Conservation (phyloP, 2,329 filamentous ascomycete genomes). For the Blastomyces percursus region DNA sequence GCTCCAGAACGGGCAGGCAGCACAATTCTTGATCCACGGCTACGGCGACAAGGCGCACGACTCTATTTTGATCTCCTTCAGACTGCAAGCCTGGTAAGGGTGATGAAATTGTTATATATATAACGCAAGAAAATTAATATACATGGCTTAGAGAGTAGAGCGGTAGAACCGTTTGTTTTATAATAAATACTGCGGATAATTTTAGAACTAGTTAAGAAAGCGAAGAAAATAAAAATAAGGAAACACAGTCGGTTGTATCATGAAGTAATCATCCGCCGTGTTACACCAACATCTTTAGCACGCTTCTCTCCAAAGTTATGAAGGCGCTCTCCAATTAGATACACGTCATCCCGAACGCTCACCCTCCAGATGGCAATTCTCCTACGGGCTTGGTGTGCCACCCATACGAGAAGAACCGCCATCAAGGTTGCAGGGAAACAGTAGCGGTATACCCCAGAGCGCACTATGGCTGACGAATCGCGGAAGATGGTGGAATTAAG, state of each 20-base stretch:
- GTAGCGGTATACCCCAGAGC: slow-evolving; percentile 47
- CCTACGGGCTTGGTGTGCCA: slow-evolving; percentile 30
- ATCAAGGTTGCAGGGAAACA: slow-evolving; percentile 60
- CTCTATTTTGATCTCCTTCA: not conserved
- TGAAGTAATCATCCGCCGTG: slow-evolving; percentile 28
- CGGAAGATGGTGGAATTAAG: slow-evolving; percentile 37
- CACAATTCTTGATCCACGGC: not conserved
- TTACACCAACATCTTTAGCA: slow-evolving; percentile 29
- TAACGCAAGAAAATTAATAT: not conserved
- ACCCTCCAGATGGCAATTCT: slow-evolving; percentile 66
- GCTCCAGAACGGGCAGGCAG: not conserved
- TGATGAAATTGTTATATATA: not conserved
- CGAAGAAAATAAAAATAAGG: too few species aligned
- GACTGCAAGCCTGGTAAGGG: not conserved
- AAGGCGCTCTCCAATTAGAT: slow-evolving; percentile 83
- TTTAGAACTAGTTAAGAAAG: not conserved
- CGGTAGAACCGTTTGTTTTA: too few species aligned
- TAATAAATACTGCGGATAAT: not conserved
- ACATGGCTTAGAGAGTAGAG: not conserved
- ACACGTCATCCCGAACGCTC: slow-evolving; percentile 84
- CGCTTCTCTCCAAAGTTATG: slow-evolving; percentile 75
- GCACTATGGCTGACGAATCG: slow-evolving; percentile 21
- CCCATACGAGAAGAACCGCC: slow-evolving; percentile 42
- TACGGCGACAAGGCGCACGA: not conserved
- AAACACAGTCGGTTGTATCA: slow-evolving; percentile 2